Conservation (phyloP, 2,329 filamentous ascomycete genomes). For the Clonostachys solani region DNA sequence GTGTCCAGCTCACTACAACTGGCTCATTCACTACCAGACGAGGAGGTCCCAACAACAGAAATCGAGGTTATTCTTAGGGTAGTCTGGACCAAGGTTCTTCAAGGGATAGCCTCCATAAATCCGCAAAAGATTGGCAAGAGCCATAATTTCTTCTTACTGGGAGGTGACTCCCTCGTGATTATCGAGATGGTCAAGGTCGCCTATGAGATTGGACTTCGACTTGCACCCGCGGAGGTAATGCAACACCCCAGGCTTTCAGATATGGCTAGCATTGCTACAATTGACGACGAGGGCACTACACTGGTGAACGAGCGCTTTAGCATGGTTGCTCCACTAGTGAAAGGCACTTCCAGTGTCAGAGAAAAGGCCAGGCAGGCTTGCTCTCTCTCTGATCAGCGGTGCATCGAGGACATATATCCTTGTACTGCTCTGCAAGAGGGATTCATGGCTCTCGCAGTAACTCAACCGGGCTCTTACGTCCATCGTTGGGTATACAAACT, state of each 20-base stretch:
- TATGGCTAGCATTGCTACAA: neutral
- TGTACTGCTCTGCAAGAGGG: conserved; percentile 29
- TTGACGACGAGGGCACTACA: neutral
- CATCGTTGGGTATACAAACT: conserved; percentile 16
- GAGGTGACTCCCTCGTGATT: neutral
- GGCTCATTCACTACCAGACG: neutral
- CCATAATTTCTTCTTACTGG: neutral
- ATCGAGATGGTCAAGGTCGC: conserved; percentile 3
- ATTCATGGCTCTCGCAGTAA: conserved; percentile 22
- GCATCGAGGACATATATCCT: conserved; percentile 9
- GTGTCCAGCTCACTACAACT: neutral
- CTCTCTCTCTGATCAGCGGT: neutral
- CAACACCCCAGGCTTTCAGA: neutral
- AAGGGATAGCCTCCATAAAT: neutral
- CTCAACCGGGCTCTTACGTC: conserved; percentile 23
- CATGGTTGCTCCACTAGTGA: neutral
- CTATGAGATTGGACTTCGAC: neutral
- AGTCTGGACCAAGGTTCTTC: conserved; percentile 4
- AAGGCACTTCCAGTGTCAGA: neutral
- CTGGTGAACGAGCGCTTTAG: neutral
- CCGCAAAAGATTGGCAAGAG: neutral
- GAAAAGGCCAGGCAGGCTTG: neutral
- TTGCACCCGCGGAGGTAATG: neutral
- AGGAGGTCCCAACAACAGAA: neutral
- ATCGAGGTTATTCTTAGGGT: conserved; percentile 5